These are phyloP conservation scores for Apiotrichum siamense DNA, from an alignment of 1,284 basidiomycete genomes.

Conservation along the genomic window DNA sequence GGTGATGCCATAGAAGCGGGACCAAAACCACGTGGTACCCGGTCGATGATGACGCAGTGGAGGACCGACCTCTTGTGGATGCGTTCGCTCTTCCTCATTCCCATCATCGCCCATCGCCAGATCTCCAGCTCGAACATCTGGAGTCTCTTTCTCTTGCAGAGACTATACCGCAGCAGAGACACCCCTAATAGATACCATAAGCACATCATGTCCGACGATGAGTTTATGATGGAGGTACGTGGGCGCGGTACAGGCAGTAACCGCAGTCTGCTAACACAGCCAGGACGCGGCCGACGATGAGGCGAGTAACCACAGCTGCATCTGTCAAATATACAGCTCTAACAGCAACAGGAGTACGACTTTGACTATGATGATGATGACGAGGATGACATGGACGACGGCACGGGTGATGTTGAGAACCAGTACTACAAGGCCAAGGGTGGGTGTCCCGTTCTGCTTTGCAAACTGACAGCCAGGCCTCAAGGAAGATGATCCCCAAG, in stretches of 20 bases:
- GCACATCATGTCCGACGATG: conserved; percentile 47
- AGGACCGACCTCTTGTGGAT: no score
- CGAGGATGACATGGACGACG: conserved; percentile 62
- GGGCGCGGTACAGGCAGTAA: background rate
- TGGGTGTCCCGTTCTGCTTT: conserved; percentile 46
- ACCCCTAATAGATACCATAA: background rate
- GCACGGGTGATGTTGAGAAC: conserved; percentile 91
- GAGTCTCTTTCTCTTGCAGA: no score
- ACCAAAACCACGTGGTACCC: no score
- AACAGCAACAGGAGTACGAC: conserved; percentile 69
- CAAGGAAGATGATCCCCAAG: conserved; percentile 86
- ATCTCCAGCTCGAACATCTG: no score
- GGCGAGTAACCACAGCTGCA: conserved; percentile 19
- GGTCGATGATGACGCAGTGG: no score
- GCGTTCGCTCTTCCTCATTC: no score
- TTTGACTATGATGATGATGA: conserved; percentile 91
- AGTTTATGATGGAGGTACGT: conserved; percentile 49
- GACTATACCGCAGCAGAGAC: no score
- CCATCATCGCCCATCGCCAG: no score
- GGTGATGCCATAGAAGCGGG: no score
- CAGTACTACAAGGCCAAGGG: conserved; percentile 97
- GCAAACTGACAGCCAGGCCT: conserved; percentile 55
- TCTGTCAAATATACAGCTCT: background rate
- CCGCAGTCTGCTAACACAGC: conserved; percentile 14
- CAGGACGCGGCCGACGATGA: conserved; percentile 48